Conservation (phyloP, 2,329 filamentous ascomycete species). For the Trichoderma sp. region DNA sequence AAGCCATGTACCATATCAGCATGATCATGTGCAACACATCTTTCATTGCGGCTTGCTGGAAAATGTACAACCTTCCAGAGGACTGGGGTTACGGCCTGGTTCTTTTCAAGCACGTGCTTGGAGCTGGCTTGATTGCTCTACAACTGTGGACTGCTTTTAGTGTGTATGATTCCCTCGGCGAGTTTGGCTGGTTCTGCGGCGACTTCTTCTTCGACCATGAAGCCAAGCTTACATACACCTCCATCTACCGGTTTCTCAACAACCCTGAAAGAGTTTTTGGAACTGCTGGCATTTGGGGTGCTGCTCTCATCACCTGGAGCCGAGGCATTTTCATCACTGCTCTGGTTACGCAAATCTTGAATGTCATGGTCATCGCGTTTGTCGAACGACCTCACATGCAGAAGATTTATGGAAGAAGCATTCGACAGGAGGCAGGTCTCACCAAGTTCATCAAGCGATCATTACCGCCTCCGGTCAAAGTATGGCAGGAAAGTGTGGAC, state of each 20-base stretch:
- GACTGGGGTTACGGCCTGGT: slow-evolving; percentile 88
- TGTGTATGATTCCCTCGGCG: slow-evolving; percentile 92
- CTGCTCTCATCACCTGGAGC: slow-evolving; percentile 91
- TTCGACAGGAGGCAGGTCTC: slow-evolving; percentile 85
- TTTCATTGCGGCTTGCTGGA: slow-evolving; percentile 91
- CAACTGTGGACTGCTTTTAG: slow-evolving; percentile 92
- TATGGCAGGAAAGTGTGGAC: slow-evolving; percentile 84
- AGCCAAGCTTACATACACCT: slow-evolving; percentile 89
- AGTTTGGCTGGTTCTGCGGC: slow-evolving; percentile 99
- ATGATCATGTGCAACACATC: slow-evolving; percentile 87
- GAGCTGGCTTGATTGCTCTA: slow-evolving; percentile 75
- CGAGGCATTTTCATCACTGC: slow-evolving; percentile 84
- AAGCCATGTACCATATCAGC: slow-evolving; percentile 90
- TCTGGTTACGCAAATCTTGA: slow-evolving; percentile 80
- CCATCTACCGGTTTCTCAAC: slow-evolving; percentile 97
- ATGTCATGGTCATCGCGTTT: slow-evolving; percentile 84
- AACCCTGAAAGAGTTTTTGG: slow-evolving; percentile 95
- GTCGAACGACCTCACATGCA: slow-evolving; percentile 98
- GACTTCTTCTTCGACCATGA: slow-evolving; percentile 96
- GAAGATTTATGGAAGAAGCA: slow-evolving; percentile 84
- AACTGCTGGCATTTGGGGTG: slow-evolving; percentile 92
- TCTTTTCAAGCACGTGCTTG: slow-evolving; percentile 83
- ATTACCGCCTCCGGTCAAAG: slow-evolving; percentile 78
- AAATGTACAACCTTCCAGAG: slow-evolving; percentile 85
- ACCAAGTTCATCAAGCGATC: slow-evolving; percentile 89